Conservation (phyloP, 108 stramenopile genomes). For the Schizochytrium sp. region DNA sequence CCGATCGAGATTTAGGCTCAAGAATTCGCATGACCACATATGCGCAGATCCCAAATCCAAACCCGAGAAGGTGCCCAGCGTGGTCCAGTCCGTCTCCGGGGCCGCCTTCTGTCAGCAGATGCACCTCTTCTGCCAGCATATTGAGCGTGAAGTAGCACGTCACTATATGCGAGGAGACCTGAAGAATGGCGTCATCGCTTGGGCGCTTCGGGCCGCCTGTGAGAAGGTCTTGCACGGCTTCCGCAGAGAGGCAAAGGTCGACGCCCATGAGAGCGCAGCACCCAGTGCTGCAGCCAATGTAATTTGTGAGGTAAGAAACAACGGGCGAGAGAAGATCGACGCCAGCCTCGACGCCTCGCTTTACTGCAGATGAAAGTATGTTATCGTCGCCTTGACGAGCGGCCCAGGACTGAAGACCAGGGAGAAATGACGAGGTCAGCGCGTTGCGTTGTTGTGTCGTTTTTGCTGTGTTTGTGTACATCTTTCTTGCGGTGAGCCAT, state of each 20-base stretch:
- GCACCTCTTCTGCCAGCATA: background rate
- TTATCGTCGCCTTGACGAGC: background rate
- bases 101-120: background rate
- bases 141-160: background rate
- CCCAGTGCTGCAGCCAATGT: background rate
- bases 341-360: background rate
- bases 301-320: background rate
- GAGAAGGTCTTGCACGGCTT: background rate
- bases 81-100: background rate
- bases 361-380: background rate
- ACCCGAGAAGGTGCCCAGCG: background rate
- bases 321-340: background rate
- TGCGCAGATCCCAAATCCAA: background rate
- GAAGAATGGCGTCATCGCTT: background rate
- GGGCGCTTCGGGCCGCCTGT: background rate
- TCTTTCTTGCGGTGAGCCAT: too few species aligned
- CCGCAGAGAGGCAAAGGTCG: background rate
- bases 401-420: background rate
- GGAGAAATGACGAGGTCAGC: background rate
- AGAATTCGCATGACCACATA: background rate
- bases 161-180: background rate
- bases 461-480: background rate
- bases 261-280: background rate
- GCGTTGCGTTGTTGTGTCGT: background rate
- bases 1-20: too few species aligned